phyloP scores from a whole-genome alignment of 2,329 filamentous ascomycete genomes.

The Alternaria gansuensis region DNA sequence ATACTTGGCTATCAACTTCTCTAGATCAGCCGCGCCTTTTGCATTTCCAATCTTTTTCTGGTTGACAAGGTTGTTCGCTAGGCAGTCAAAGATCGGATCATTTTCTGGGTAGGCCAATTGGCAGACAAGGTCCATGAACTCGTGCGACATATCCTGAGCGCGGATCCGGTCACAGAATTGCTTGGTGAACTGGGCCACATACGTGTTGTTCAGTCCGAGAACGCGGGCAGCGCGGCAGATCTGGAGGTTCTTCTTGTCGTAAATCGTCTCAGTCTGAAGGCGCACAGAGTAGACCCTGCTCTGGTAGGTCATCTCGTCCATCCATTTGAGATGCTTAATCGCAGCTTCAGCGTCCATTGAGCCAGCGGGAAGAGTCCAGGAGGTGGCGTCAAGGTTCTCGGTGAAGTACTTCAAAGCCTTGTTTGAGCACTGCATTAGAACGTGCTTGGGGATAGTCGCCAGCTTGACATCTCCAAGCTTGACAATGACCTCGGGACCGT shows the following conservation, averaged over 20 bases:
- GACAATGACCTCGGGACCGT: slow-evolving; percentile 34
- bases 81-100: slow-evolving; percentile 43
- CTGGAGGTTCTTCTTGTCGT: slow-evolving; percentile 35
- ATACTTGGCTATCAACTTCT: slow-evolving; percentile 19
- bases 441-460: slow-evolving; percentile 32
- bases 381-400: slow-evolving; percentile 21
- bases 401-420: slow-evolving; percentile 37
- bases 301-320: slow-evolving; percentile 37
- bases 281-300: slow-evolving; percentile 37
- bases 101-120: slow-evolving; percentile 27
- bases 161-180: slow-evolving; percentile 42
- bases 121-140: slow-evolving; percentile 34
- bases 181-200: slow-evolving; percentile 45
- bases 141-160: slow-evolving; percentile 17
- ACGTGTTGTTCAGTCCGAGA: slow-evolving; percentile 41
- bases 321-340: slow-evolving; percentile 33
- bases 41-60: slow-evolving; percentile 1
- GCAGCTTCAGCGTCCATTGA: slow-evolving; percentile 33
- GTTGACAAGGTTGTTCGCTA: slow-evolving; percentile 38
- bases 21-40: slow-evolving; percentile 7
- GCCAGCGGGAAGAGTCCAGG: slow-evolving; percentile 25
- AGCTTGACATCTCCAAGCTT: slow-evolving; percentile 29
- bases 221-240: slow-evolving; percentile 38
- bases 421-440: slow-evolving; percentile 41
- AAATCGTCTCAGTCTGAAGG: slow-evolving; percentile 23